Evolutionary conservation across 148 eudicot species (phyloP), one percentile per base, ranked within the genome.

Genomic region (Rhododendron williamsianum): DNA sequence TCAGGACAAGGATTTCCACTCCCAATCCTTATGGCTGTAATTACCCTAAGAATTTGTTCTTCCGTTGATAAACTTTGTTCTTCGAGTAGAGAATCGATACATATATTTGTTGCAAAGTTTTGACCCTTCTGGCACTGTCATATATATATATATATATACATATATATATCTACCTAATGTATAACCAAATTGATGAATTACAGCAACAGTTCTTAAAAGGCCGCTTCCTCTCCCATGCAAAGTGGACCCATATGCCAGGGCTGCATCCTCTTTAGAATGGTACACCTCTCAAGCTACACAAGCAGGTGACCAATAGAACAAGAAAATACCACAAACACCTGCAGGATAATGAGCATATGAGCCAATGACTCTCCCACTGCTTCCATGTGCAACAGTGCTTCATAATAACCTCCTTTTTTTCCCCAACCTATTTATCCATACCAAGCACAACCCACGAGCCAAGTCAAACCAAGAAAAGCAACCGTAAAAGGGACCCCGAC

Each of bases 391-490:
- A 76, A 76, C 25, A 38, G 8, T 74, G 21, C 38, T 35, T 74
- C 46, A 74, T 0, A 45, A 41, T 23, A 41, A 43, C 80, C 51
- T 23, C 38, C 48, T 43, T 74, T 23, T n/a, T 23, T 63, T 1
- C 27, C 5, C 13, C 25, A 0, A 76, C 21, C 46, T 11, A 15
- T 12, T 19, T 76, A 76, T 6, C 79, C 21, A 76, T 76, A 19
- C 1, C 46, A 76, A 43, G 51, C n/a, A 77, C 15, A 77, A 38
- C 27, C 16, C 15, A 41, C 3, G 4, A 46, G 35, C 21, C 58
- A 78, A 45, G 23, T 78, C 54, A n/a, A 49, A 78, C 43, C 60
- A n/a, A 48, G n/a, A 78, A 78, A 48, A 43, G 80, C 80, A 77
- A 77, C 80, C 2, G 27, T 77, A 9, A 16, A 41, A 65, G 49